phyloP scores from a whole-genome alignment of 2,329 filamentous ascomycete genomes.

The Fusarium coffeatum region DNA sequence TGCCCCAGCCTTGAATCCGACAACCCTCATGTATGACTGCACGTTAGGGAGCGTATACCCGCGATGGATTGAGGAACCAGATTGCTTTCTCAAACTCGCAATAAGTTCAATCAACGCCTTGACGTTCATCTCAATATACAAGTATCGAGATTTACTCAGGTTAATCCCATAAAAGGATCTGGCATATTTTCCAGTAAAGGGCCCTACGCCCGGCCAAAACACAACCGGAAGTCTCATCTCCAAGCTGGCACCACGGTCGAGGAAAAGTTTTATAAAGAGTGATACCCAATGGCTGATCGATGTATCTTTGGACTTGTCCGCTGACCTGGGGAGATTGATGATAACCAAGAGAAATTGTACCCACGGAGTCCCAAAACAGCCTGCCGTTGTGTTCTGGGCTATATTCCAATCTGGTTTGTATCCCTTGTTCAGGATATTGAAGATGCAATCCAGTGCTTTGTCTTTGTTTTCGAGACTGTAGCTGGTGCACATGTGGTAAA shows the following conservation, averaged over 20 bases:
- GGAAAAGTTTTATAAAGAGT: neutral
- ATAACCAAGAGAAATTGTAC: neutral
- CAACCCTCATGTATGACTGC: neutral
- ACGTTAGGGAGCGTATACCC: neutral
- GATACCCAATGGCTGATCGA: neutral
- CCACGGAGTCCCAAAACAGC: neutral
- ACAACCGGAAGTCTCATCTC: neutral
- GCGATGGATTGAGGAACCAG: neutral
- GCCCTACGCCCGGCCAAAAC: neutral
- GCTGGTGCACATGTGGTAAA: neutral
- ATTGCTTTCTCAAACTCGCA: neutral
- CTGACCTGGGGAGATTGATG: neutral
- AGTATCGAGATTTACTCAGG: neutral
- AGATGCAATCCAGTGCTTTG: neutral
- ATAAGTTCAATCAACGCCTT: neutral
- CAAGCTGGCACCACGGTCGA: neutral
- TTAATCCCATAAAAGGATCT: neutral
- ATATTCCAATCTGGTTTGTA: neutral
- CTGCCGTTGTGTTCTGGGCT: neutral
- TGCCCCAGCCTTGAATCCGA: neutral
- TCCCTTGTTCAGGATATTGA: neutral
- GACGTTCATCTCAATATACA: neutral
- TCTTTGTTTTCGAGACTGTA: neutral
- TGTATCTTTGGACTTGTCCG: neutral
- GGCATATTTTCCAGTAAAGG: neutral